phyloP scores from a whole-genome alignment of 768 basidiomycete species.

The Russula emetica region DNA sequence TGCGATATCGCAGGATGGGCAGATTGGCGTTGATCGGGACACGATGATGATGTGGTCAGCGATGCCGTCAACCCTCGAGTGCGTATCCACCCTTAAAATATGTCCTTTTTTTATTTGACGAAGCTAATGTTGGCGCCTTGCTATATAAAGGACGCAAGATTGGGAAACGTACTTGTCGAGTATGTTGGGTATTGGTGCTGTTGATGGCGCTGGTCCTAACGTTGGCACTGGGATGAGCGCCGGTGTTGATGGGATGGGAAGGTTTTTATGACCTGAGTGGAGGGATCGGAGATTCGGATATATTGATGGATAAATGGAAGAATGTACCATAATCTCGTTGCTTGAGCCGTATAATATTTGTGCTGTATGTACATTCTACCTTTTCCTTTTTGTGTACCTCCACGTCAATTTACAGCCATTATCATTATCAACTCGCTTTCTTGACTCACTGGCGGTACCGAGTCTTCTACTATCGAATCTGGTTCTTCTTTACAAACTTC shows the following conservation, averaged over 20 bases:
- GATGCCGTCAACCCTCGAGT: conserved; percentile 25
- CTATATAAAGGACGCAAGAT: conserved; percentile 22
- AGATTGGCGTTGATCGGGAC: conserved; percentile 26
- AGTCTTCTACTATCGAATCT: too few relatives aligned
- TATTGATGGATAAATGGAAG: not conserved
- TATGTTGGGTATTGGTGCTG: conserved; percentile 15
- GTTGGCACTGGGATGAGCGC: not conserved
- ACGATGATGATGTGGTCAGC: conserved; percentile 30
- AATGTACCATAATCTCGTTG: not conserved
- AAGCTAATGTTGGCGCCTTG: not conserved
- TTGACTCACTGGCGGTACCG: too few relatives aligned
- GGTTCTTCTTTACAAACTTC: too few relatives aligned
- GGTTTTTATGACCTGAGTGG: not conserved
- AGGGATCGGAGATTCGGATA: not conserved
- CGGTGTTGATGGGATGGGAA: not conserved
- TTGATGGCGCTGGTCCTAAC: not conserved
- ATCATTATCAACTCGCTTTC: too few relatives aligned
- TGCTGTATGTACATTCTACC: not conserved
- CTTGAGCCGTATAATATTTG: not conserved
- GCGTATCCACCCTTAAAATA: not conserved
- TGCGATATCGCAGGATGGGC: conserved; percentile 19
- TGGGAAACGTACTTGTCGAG: conserved; percentile 28
- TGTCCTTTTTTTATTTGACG: not conserved
- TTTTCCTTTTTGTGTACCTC: too few relatives aligned
- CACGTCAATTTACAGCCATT: too few relatives aligned